Evolutionary conservation across 495 filamentous ascomycete genomes (phyloP).

Genomic region (Penicillium egyptiacum): DNA sequence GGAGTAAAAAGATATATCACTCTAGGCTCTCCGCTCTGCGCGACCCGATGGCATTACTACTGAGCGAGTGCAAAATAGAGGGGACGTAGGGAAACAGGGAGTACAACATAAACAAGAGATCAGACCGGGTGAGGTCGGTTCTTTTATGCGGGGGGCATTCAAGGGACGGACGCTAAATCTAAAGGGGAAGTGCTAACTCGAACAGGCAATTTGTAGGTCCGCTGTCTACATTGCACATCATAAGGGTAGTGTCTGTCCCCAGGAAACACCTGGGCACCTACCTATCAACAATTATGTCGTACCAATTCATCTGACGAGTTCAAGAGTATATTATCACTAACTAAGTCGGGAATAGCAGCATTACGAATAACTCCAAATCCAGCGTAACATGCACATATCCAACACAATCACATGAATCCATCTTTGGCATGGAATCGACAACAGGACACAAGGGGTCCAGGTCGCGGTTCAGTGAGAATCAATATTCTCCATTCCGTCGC

Average conservation of each 20-base stretch:
- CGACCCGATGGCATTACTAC: too few species aligned
- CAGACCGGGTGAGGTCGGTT: too few species aligned
- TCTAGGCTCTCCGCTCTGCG: too few species aligned
- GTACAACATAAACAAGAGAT: too few species aligned
- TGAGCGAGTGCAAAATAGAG: too few species aligned
- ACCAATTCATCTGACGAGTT: neutral
- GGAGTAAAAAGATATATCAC: too few species aligned
- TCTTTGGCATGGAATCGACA: constrained; percentile 18
- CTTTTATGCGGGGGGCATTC: too few species aligned
- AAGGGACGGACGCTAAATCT: too few species aligned
- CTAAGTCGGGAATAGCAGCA: constrained; percentile 17
- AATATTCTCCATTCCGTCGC: constrained; percentile 1
- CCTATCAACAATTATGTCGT: neutral
- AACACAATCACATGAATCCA: constrained; percentile 15
- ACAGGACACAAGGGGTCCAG: constrained; percentile 12
- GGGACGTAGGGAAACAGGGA: too few species aligned
- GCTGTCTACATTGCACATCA: too few species aligned
- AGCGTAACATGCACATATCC: constrained; percentile 17
- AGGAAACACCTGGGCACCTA: neutral
- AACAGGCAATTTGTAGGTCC: too few species aligned
- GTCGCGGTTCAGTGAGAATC: constrained; percentile 1
- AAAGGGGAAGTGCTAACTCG: too few species aligned
- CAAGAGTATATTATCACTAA: constrained; percentile 32
- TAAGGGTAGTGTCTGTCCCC: neutral
- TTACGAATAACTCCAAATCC: constrained; percentile 16